phyloP scores from a whole-genome alignment of 2,329 filamentous ascomycete species.

The Diaporthe destruens region DNA sequence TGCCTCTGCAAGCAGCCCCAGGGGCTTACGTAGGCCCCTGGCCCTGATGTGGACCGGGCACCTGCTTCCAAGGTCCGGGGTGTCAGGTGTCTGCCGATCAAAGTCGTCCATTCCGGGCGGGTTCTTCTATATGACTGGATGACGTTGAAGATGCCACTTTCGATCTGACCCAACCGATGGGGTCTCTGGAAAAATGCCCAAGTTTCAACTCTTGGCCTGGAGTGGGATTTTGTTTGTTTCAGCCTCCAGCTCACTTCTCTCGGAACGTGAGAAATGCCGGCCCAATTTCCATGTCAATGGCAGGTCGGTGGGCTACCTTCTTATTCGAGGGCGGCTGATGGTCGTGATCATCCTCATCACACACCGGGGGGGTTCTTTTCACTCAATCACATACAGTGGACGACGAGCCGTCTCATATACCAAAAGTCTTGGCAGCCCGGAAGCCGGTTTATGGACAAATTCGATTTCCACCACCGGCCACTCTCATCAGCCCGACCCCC shows the following conservation, averaged over 20 bases:
- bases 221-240: slow-evolving; percentile 30
- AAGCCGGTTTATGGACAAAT: slow-evolving; percentile 32
- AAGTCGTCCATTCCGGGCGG: slow-evolving; percentile 27
- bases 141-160: slow-evolving; percentile 15
- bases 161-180: slow-evolving; percentile 18
- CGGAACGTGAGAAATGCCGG: neutral
- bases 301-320: slow-evolving; percentile 2
- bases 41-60: slow-evolving; percentile 9
- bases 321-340: slow-evolving; percentile 19
- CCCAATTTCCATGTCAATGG: slow-evolving; percentile 29
- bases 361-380: slow-evolving; percentile 1
- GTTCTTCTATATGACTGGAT: neutral
- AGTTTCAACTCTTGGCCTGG: slow-evolving; percentile 7
- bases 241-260: neutral
- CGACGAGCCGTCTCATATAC: slow-evolving; percentile 26
- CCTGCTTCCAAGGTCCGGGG: slow-evolving; percentile 20
- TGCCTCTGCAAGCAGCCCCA: neutral
- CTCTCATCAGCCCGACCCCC: slow-evolving; percentile 32
- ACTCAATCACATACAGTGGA: neutral
- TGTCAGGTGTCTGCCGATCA: slow-evolving; percentile 22
- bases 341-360: slow-evolving; percentile 26
- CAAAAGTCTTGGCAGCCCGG: slow-evolving; percentile 12
- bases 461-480: slow-evolving; percentile 26
- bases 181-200: neutral
- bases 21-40: slow-evolving; percentile 32